phyloP scores from a whole-genome alignment of 495 filamentous ascomycete species.

The Cairneyella variabilis region DNA sequence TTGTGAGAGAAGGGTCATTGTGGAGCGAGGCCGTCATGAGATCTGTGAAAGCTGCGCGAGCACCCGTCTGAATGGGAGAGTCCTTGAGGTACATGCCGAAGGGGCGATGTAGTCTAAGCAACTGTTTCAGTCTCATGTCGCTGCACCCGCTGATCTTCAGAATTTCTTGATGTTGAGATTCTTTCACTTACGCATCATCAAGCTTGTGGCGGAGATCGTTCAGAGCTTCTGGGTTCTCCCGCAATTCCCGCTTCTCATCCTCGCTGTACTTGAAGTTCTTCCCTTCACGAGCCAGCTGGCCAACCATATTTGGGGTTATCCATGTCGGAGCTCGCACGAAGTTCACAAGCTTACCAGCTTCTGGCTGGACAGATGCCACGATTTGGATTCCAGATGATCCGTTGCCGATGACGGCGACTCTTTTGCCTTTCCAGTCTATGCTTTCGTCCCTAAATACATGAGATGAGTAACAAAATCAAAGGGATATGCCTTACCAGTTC shows the following conservation, averaged over 20 bases:
- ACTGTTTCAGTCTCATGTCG: too few species aligned
- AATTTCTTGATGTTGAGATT: too few species aligned
- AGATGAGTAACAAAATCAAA: too few species aligned
- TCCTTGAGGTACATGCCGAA: too few species aligned
- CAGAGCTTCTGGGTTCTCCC: conserved; percentile 38
- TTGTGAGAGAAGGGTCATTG: conserved; percentile 32
- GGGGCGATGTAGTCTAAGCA: too few species aligned
- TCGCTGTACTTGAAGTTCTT: conserved; percentile 20
- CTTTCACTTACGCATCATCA: conserved; percentile 44
- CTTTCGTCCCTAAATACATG: conserved; percentile 42
- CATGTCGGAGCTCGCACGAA: conserved; percentile 63
- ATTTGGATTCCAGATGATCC: conserved; percentile 53
- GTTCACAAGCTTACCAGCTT: conserved; percentile 51
- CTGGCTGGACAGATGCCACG: conserved; percentile 35
- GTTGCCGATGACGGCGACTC: conserved; percentile 49
- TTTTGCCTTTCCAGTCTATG: conserved; percentile 39
- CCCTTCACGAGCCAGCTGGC: conserved; percentile 4
- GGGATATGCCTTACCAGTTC: too few species aligned
- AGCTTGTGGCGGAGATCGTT: conserved; percentile 40
- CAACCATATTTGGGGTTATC: conserved; percentile 51
- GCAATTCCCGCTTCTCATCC: conserved; percentile 40
- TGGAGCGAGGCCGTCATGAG: conserved; percentile 47
- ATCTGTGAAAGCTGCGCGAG: conserved; percentile 49
- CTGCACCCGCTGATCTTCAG: too few species aligned
- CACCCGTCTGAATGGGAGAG: too few species aligned